phyloP scores from a whole-genome alignment of 1,284 basidiomycete species.

The Lentinus polychrous region DNA sequence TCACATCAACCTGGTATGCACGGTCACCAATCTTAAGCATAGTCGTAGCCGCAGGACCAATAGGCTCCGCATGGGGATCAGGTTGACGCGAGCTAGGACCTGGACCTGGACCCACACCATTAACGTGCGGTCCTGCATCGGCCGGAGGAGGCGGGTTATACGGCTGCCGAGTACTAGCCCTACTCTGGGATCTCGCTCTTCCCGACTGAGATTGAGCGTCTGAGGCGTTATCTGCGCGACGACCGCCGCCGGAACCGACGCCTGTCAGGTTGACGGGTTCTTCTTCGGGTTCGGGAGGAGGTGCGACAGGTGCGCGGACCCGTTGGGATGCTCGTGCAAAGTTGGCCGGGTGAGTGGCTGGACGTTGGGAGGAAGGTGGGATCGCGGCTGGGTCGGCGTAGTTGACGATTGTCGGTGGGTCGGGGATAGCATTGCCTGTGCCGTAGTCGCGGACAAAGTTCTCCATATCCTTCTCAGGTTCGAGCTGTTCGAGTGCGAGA shows the following conservation, averaged over 20 bases:
- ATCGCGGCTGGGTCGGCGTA: constrained; percentile 60
- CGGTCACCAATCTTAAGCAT: constrained; percentile 64
- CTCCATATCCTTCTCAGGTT: constrained; percentile 78
- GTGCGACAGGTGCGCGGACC: constrained; percentile 25
- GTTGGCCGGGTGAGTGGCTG: constrained; percentile 47
- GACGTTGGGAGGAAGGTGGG: constrained; percentile 47
- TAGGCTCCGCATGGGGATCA: constrained; percentile 48
- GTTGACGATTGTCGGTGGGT: constrained; percentile 79
- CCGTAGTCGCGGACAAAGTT: constrained; percentile 81
- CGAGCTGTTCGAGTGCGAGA: constrained; percentile 76
- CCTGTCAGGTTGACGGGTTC: constrained; percentile 54
- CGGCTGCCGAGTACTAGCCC: constrained; percentile 23
- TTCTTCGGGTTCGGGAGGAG: constrained; percentile 32
- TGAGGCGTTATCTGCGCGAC: constrained; percentile 10
- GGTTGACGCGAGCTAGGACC: constrained; percentile 21
- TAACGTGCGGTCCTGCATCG: constrained; percentile 9
- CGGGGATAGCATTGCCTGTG: constrained; percentile 80
- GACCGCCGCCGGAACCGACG: constrained; percentile 47
- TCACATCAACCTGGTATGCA: constrained; percentile 60
- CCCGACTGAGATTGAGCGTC: constrained; percentile 20
- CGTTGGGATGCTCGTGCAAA: constrained; percentile 56
- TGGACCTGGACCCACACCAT: constrained; percentile 8
- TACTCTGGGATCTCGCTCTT: constrained; percentile 26
- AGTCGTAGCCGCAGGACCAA: constrained; percentile 46
- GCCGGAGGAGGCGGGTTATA: constrained; percentile 4